Evolutionary conservation across 2,329 filamentous ascomycete species (phyloP), one percentile per base, ranked within the genome.

Genomic region (Apiospora koreana): DNA sequence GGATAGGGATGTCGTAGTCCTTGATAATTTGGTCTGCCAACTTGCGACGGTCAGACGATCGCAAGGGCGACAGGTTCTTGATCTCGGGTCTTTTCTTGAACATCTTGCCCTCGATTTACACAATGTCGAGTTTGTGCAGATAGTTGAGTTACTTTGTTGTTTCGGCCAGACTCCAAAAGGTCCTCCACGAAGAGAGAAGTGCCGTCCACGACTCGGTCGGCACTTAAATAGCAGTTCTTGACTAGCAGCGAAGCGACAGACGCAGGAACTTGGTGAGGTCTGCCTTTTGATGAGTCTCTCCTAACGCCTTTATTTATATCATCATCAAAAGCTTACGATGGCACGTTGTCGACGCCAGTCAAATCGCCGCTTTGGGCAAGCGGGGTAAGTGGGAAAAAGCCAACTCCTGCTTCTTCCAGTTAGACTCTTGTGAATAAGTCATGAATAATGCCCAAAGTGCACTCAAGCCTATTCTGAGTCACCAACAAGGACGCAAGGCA

Each of bases 211-310:
- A 42, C 41, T 42, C 41, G 93, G 81, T 98, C 95, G 41, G 98
- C 91, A 74, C 92, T 96, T 65, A 93, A 91, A 76, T 95, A 93
- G 86, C 93, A 93, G 74, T 92, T 91, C 76, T 93, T 91, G 48
- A 99, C 88, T 2, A 94, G 93, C 2, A 91, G 89, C 3, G 96
- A 31, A 99, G 84, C 14, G 94, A 94, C 73, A 93, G 91, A 80
- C 94, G 94, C 79, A 99, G 88, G 77, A 94, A 98, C 83, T 95
- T 97, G 71, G 95, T 95, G 48, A 99, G 86, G 67, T 96, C 96
- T 14, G 96, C 96, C 80, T 97, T 94, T 73, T 92, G 86, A 71
- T 96, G 92, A 64, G 99, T 85, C 75, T 91, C 92, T 35, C 35
- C 35, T 8, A 35, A 35, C 8, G 35, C 4, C 35, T 35, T 35